Base-by-base conservation (phyloP, 1,284 basidiomycete genomes). In the Sphaerobolus stellatus region DNA sequence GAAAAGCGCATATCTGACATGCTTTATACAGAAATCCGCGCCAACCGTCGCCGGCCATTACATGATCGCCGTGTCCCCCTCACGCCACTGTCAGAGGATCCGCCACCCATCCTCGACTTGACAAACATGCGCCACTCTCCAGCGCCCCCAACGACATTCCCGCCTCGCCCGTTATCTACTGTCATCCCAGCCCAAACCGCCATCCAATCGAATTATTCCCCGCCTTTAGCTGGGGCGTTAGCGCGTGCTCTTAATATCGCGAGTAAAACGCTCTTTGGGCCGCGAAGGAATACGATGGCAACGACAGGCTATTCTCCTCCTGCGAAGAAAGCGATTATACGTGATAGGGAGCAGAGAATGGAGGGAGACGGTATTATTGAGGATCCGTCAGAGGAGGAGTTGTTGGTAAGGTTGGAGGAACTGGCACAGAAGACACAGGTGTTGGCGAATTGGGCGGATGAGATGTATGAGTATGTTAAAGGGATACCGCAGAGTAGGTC, bases 381-480 rank as follows among this genome's bases (percentile, higher is more conserved):
- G n/a, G 90, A 95, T 63, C 86, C 90, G 0, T 75, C 88, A 49
- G 94, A 98, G 62, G 90, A 92, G 56, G 83, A 83, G 55, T 71
- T 98, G 7, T 73, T 98, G 9, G 81, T 76, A 2, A 70, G 72
- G 20, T 75, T 98, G 36, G 94, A 98, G 67, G 91, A 96, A 59
- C 72, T 94, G 0, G 95, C 94, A 9, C 93, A 97, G 76, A 98
- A 98, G 79, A 94, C 95, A 24, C 90, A 92, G 59, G 93, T 96
- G 33, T 74, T 98, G 52, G 90, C 90, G 50, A 88, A 92, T 60
- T 95, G 95, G 81, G 96, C 92, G 31, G 95, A 98, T 70, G 84
- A 89, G 68, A 92, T 94, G 81, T 88, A 96, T 59, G 85, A 91
- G 52, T 85, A 83, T 69, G 84, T 90, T 45, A 91, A 84, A 70